phyloP scores from a whole-genome alignment of 768 basidiomycete genomes.

The Collybia sp. region DNA sequence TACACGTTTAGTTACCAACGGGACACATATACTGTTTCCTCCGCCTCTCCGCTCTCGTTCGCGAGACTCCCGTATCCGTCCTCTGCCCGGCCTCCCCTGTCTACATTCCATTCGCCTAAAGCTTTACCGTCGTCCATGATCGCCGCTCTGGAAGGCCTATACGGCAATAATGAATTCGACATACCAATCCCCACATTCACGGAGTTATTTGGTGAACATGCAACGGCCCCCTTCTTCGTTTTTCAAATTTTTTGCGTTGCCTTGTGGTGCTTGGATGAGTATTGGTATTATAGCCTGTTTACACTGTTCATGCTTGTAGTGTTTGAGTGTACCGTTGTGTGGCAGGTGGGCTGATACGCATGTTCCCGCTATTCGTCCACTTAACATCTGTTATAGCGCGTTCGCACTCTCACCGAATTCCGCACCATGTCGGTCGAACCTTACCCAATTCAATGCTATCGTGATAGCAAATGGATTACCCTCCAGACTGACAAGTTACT shows the following conservation, averaged over 20 bases:
- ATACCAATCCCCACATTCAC: constrained; percentile 95
- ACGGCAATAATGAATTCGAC: constrained; percentile 93
- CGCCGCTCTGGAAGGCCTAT: constrained; percentile 54
- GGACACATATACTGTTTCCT: constrained; percentile 80
- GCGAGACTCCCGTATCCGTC: constrained; percentile 85
- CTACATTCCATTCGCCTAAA: constrained; percentile 55
- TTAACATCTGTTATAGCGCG: constrained; percentile 50
- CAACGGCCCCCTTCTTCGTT: constrained; percentile 98
- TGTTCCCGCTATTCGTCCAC: neutral
- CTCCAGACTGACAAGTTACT: constrained; percentile 84
- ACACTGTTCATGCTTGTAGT: constrained; percentile 98
- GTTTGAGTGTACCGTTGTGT: constrained; percentile 98
- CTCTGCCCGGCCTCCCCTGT: constrained; percentile 61
- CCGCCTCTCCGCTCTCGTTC: constrained; percentile 58
- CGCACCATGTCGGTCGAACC: constrained; percentile 94
- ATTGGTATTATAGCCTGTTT: constrained; percentile 98
- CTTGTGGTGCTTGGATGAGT: constrained; percentile 96
- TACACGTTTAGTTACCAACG: constrained; percentile 94
- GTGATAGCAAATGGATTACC: constrained; percentile 75
- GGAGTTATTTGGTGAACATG: constrained; percentile 91
- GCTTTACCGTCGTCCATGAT: constrained; percentile 48
- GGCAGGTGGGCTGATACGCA: constrained; percentile 64
- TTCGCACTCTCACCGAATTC: constrained; percentile 91
- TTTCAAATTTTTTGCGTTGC: constrained; percentile 99
- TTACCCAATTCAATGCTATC: constrained; percentile 78